Conservation (phyloP, 305 asterid species). For the Fraxinus velutina region DNA sequence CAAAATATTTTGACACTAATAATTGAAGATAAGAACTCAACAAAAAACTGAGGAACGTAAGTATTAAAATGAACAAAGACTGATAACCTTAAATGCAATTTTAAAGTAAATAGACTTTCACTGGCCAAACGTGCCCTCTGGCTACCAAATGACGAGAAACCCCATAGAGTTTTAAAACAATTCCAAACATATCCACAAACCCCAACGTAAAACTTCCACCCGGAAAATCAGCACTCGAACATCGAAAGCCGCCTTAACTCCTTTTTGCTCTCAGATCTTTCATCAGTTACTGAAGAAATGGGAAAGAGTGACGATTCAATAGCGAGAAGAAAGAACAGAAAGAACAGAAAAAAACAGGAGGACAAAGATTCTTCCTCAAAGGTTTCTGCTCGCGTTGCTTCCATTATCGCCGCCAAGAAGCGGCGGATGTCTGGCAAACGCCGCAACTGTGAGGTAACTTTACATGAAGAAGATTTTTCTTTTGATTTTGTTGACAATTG, state of each 20-base stretch:
- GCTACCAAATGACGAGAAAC: constrained; percentile 11
- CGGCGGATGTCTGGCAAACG: constrained; percentile 89
- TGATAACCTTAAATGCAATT: neutral
- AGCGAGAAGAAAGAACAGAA: constrained; percentile 55
- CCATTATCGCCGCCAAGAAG: constrained; percentile 90
- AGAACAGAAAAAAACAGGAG: constrained; percentile 49
- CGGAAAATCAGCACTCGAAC: neutral
- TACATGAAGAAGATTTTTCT: neutral
- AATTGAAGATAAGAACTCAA: neutral
- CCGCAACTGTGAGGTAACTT: constrained; percentile 72
- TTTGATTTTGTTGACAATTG: neutral
- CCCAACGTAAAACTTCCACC: neutral
- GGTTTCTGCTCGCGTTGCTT: constrained; percentile 58
- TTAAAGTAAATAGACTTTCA: neutral
- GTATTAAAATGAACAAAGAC: neutral
- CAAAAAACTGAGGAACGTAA: neutral
- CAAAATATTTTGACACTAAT: too few relatives aligned
- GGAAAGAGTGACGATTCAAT: constrained; percentile 86
- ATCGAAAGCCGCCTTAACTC: constrained; percentile 10
- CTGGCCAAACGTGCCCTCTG: neutral
- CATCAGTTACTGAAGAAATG: constrained; percentile 35
- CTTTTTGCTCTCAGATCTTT: constrained; percentile 7
- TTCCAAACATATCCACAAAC: constrained; percentile 17
- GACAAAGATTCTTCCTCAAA: constrained; percentile 42
- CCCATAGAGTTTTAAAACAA: neutral